Conservation (phyloP, 1,284 basidiomycete species). For the Serendipita sp. region DNA sequence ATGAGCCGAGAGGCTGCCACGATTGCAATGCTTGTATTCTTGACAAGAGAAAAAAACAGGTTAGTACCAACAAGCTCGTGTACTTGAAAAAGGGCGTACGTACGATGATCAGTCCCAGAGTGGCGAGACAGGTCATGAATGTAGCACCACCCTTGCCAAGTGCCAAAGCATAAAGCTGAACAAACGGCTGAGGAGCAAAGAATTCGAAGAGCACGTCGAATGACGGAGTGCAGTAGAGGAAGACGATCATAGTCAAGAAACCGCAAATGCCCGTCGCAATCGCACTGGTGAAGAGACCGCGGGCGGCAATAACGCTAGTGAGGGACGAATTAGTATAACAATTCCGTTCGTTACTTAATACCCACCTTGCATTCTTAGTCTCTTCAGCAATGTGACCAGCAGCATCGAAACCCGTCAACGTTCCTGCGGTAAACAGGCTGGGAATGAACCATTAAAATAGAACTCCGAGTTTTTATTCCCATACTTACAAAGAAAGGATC, state of each 20-base stretch:
- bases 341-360: neutral
- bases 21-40: conserved; percentile 74
- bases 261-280: conserved; percentile 61
- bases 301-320: conserved; percentile 53
- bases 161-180: conserved; percentile 67
- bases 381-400: conserved; percentile 82
- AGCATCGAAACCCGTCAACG: conserved; percentile 76
- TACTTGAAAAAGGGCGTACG: conserved; percentile 16
- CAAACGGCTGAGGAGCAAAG: conserved; percentile 74
- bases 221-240: conserved; percentile 74
- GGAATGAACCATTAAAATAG: conserved; percentile 7
- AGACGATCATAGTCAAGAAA: conserved; percentile 62
- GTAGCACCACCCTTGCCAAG: conserved; percentile 61
- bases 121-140: conserved; percentile 72
- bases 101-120: conserved; percentile 64
- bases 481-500: conserved; percentile 58
- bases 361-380: conserved; percentile 68
- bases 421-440: conserved; percentile 71
- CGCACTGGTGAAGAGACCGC: conserved; percentile 62
- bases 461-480: neutral
- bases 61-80: neutral
- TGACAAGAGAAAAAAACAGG: neutral
- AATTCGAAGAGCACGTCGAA: conserved; percentile 58
- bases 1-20: conserved; percentile 74
- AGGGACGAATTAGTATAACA: conserved; percentile 4